Conservation (phyloP, 257 asterid species). For the Knoxia roxburghii region DNA sequence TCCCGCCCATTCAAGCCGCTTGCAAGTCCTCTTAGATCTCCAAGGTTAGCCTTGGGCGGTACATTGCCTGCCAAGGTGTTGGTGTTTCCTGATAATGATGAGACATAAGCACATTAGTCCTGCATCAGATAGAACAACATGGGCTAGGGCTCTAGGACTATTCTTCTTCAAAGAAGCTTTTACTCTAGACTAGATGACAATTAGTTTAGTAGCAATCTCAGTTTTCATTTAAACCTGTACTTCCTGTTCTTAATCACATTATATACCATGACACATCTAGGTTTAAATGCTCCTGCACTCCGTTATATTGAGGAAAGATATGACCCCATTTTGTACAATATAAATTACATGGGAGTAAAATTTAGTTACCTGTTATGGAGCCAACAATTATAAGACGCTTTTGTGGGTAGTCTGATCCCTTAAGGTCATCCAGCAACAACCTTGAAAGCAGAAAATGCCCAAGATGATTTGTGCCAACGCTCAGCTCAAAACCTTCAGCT, state of each 20-base stretch:
- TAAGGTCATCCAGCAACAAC: slow-evolving; percentile 59
- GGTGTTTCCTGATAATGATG: slow-evolving; percentile 55
- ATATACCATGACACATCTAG: background rate
- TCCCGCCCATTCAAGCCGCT: slow-evolving; percentile 69
- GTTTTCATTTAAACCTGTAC: background rate
- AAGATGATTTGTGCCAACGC: slow-evolving; percentile 78
- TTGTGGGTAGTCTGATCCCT: slow-evolving; percentile 53
- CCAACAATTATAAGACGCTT: slow-evolving; percentile 77
- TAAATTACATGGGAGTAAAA: background rate
- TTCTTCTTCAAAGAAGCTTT: background rate
- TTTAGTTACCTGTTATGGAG: slow-evolving; percentile 83
- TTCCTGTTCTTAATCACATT: background rate
- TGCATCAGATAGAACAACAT: background rate
- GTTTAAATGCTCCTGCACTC: background rate
- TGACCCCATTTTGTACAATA: too few relatives aligned
- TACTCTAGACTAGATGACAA: background rate
- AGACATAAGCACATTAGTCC: background rate
- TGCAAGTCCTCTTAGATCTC: slow-evolving; percentile 78
- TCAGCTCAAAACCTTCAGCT: slow-evolving; percentile 81
- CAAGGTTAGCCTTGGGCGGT: slow-evolving; percentile 92
- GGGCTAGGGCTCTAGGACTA: background rate
- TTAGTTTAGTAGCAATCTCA: background rate
- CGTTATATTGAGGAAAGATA: background rate
- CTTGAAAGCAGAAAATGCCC: slow-evolving; percentile 74
- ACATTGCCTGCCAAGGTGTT: slow-evolving; percentile 98